Base-by-base conservation (phyloP, 345 rosid genomes). In the Ceriops decandra region DNA sequence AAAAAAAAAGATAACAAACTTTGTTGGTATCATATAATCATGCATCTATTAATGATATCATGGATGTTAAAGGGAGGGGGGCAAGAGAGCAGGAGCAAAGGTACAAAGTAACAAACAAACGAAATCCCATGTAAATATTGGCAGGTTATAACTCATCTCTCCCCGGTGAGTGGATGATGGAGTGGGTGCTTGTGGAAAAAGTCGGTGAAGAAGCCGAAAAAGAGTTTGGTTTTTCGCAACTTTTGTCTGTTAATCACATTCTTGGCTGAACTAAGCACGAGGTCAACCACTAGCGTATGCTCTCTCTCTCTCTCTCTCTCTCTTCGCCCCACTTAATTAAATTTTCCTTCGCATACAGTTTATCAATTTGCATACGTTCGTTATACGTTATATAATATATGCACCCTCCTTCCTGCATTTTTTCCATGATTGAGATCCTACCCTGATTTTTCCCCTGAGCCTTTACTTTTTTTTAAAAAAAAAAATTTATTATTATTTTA, bases 351-450 rank as follows among this genome's bases (percentile, higher is more conserved):
- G 11, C 60, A 68, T 31, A 42, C 52, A 4, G 1, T 30, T 19
- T 64, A 7, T 20, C 28, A 13, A 17, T 47, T 32, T 57, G 24
- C 27, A 15, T 31, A 32, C 21, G 2, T 31, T 52, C 4, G 7
- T 51, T 21, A 21, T 7, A 10, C 26, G 27, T 19, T 53, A n/a
- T 53, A n/a, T 21, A 53, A 53, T 21, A 7, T 6, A 53, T 21
- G 22, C n/a, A 49, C 9, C 70, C 42, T 59, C 60, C 58, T 42
- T 42, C 21, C 28, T 24, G 72, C 71, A 53, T 70, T 42, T 57
- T 66, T 76, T 80, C 67, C 80, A 57, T 75, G 73, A 66, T 64
- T 66, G 80, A 73, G 80, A 73, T 80, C 67, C 67, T 63, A 60
- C 32, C 22, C 19, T 42, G 17, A 42, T 64, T 52, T 67, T 30